These are phyloP conservation scores for Rubus idaeus DNA, from an alignment of 306 rosid genomes.

Conservation along the genomic window DNA sequence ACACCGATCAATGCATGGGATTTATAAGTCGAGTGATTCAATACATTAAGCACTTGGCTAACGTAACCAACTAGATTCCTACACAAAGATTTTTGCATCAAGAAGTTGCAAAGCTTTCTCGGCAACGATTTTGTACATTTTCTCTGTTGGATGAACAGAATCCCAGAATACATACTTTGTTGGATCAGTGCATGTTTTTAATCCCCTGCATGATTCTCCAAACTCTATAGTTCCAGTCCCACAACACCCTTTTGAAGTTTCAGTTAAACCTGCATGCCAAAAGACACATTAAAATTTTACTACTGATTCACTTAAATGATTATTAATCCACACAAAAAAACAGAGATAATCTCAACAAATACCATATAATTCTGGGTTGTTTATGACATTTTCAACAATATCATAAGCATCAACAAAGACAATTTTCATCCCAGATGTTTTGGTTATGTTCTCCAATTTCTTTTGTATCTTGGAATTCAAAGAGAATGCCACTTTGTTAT, in stretches of 20 bases:
- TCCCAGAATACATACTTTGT: constrained; percentile 72
- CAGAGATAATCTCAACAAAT: constrained; percentile 6
- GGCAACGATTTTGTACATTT: constrained; percentile 61
- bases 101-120: constrained; percentile 43
- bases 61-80: neutral
- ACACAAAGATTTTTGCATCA: neutral
- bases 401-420: constrained; percentile 49
- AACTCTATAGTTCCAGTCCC: constrained; percentile 66
- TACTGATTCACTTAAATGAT: neutral
- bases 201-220: constrained; percentile 63
- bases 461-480: constrained; percentile 48
- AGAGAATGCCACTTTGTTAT: constrained; percentile 43
- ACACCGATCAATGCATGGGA: neutral
- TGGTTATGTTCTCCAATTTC: constrained; percentile 33
- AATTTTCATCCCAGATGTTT: constrained; percentile 32
- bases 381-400: constrained; percentile 38
- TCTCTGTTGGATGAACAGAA: constrained; percentile 76
- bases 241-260: constrained; percentile 65
- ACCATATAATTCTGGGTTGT: constrained; percentile 52
- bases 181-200: constrained; percentile 50
- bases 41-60: neutral
- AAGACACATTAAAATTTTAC: no score
- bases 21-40: neutral
- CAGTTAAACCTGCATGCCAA: constrained; percentile 48
- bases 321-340: neutral